These are phyloP conservation scores for Cudoniella acicularis DNA, from an alignment of 495 filamentous ascomycete species.

Conservation along the genomic window DNA sequence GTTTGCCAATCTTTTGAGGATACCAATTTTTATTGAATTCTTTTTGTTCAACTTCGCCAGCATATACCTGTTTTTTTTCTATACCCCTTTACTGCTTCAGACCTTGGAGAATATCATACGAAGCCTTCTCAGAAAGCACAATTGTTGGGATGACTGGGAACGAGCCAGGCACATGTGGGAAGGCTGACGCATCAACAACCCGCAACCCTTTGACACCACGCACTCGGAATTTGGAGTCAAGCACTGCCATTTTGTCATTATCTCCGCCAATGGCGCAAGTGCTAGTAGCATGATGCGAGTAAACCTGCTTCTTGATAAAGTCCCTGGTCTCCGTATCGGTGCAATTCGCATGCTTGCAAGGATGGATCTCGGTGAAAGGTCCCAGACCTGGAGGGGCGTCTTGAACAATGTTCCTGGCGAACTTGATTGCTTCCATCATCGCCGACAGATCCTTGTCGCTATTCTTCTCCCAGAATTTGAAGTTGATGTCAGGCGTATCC, in stretches of 20 bases:
- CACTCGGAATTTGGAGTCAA: constrained; percentile 55
- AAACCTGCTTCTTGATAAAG: constrained; percentile 47
- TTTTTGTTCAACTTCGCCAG: no score
- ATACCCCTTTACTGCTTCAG: not conserved
- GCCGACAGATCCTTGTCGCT: constrained; percentile 38
- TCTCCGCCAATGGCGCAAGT: constrained; percentile 54
- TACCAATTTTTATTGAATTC: no score
- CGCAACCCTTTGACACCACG: constrained; percentile 49
- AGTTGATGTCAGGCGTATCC: constrained; percentile 48
- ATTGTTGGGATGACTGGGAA: constrained; percentile 51
- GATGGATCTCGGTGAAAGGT: constrained; percentile 36
- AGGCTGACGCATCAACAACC: constrained; percentile 58
- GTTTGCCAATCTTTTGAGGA: no score
- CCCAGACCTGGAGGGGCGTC: constrained; percentile 30
- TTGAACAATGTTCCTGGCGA: constrained; percentile 38
- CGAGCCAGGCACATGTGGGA: constrained; percentile 51
- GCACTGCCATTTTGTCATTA: constrained; percentile 49
- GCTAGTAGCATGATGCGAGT: constrained; percentile 57
- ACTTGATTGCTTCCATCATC: constrained; percentile 41
- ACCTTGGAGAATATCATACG: constrained; percentile 43
- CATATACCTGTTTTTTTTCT: no score
- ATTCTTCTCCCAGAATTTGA: constrained; percentile 45
- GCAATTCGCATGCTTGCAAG: constrained; percentile 30
- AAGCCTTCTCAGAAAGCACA: constrained; percentile 58
- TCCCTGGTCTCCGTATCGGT: constrained; percentile 32